Evolutionary conservation across 441 rosid genomes (phyloP).

Genomic region (Rhodomyrtus psidioides): DNA sequence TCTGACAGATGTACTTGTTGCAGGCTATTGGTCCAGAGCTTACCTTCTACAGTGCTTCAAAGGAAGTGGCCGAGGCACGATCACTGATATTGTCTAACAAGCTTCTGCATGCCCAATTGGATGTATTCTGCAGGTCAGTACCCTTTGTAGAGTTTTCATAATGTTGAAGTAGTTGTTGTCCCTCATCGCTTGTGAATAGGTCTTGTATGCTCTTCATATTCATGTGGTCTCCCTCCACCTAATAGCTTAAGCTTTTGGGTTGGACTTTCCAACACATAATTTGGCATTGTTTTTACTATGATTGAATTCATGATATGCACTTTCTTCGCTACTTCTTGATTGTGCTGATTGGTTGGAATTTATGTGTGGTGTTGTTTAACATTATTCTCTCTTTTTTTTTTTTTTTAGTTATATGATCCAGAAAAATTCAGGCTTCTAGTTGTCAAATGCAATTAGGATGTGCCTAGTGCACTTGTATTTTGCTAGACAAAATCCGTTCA

Average conservation of each 20-base stretch:
- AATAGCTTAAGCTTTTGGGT: too few relatives aligned
- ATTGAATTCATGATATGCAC: not conserved
- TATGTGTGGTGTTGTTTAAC: not conserved
- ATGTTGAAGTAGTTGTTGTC: too few relatives aligned
- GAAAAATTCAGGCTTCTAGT: not conserved
- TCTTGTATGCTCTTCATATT: too few relatives aligned
- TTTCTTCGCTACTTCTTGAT: not conserved
- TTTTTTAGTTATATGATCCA: not conserved
- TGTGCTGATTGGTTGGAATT: not conserved
- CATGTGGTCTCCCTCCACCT: too few relatives aligned
- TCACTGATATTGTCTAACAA: slow-evolving; percentile 64
- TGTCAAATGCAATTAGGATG: not conserved
- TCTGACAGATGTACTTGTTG: slow-evolving; percentile 2
- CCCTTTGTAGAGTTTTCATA: not conserved
- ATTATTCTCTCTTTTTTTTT: too few relatives aligned
- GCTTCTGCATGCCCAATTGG: slow-evolving; percentile 89
- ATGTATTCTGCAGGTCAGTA: slow-evolving; percentile 73
- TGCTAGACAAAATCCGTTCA: not conserved
- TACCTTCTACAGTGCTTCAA: slow-evolving; percentile 80
- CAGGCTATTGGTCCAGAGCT: slow-evolving; percentile 98
- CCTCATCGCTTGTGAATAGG: too few relatives aligned
- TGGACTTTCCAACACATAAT: not conserved
- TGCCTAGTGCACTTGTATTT: not conserved
- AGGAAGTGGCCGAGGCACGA: slow-evolving; percentile 51
- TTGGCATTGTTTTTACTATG: not conserved